These are phyloP conservation scores for Vanrija humicola DNA, from an alignment of 1,284 basidiomycete species.

Conservation along the genomic window DNA sequence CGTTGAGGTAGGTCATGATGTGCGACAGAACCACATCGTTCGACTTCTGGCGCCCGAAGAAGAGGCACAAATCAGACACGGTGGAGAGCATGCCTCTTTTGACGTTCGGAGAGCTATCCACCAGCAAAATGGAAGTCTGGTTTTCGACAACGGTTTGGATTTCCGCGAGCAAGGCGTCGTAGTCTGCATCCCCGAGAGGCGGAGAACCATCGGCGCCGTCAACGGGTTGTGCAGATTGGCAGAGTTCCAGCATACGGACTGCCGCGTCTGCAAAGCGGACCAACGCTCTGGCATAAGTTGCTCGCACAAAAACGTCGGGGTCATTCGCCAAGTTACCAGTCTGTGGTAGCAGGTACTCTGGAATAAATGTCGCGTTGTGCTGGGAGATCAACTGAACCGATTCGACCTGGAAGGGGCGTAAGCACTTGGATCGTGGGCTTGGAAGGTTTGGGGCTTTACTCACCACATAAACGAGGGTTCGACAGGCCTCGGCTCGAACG, in stretches of 20 bases:
- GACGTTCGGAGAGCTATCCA: constrained; percentile 55
- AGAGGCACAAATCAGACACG: constrained; percentile 83
- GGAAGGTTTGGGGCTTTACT: neutral
- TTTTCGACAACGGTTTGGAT: constrained; percentile 83
- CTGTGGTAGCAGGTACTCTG: constrained; percentile 93
- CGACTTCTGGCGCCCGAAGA: constrained; percentile 86
- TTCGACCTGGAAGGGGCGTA: constrained; percentile 59
- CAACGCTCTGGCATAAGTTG: constrained; percentile 82
- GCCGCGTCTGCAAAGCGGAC: constrained; percentile 79
- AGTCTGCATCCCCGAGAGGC: constrained; percentile 70
- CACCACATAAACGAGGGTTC: constrained; percentile 79
- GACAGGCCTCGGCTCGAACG: constrained; percentile 73
- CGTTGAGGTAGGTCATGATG: constrained; percentile 98
- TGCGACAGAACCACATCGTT: constrained; percentile 94
- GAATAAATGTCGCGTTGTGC: constrained; percentile 77
- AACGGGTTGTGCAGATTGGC: constrained; percentile 67
- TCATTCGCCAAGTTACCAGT: constrained; percentile 77
- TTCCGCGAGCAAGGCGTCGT: constrained; percentile 78
- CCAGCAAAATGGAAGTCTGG: constrained; percentile 68
- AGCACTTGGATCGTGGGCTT: constrained; percentile 1
- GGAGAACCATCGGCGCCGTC: constrained; percentile 57
- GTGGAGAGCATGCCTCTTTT: constrained; percentile 61
- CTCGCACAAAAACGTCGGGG: constrained; percentile 79
- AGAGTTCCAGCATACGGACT: constrained; percentile 71
- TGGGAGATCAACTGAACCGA: constrained; percentile 82